Evolutionary conservation across 148 eudicot species (phyloP).

Genomic region (Euryodendron excelsum): DNA sequence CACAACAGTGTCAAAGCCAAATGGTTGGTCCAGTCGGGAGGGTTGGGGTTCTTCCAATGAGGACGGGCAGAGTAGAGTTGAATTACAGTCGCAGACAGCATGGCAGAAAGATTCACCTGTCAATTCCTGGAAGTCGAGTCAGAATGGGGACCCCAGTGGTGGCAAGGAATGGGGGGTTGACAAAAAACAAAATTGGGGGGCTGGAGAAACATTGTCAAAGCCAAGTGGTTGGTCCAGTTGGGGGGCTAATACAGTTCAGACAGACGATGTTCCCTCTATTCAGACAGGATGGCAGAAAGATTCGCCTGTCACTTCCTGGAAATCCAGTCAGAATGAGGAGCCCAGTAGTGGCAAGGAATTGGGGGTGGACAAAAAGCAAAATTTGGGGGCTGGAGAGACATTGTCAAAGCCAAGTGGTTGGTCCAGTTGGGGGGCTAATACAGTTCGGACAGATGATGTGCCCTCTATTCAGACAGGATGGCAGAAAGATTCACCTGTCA

Average conservation of each 20-base stretch:
- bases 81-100: background rate
- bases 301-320: background rate
- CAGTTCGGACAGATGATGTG: constrained; percentile 17
- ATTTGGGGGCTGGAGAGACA: background rate
- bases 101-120: background rate
- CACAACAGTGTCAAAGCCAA: background rate
- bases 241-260: constrained; percentile 1
- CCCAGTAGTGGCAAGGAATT: background rate
- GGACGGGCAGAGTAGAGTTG: background rate
- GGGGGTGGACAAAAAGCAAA: background rate
- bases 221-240: constrained; percentile 12
- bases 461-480: background rate
- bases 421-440: constrained; percentile 32
- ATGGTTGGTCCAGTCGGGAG: background rate
- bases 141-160: background rate
- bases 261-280: background rate
- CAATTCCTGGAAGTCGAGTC: constrained; percentile 10
- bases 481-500: background rate
- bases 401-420: constrained; percentile 13
- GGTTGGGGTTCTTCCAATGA: background rate
- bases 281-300: background rate
- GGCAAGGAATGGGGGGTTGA: constrained; percentile 1
- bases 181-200: background rate
- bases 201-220: background rate
- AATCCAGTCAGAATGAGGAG: background rate